Conservation (phyloP, 2,329 filamentous ascomycete species). For the Xylaria sp. region DNA sequence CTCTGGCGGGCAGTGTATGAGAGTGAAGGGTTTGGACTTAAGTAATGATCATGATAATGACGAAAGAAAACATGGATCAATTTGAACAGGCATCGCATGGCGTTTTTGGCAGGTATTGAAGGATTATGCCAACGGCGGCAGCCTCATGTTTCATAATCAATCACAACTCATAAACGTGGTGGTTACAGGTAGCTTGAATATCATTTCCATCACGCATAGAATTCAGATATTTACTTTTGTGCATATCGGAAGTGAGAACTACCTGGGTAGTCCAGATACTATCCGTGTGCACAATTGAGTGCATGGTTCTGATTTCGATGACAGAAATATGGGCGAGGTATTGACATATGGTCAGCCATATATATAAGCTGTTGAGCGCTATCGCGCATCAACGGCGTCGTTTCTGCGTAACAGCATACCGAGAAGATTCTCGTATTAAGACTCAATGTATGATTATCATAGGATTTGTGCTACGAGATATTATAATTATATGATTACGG, state of each 20-base stretch:
- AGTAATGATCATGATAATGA: conserved; percentile 42
- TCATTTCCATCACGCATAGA: conserved; percentile 13
- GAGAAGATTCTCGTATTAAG: too few relatives aligned
- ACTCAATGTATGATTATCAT: too few relatives aligned
- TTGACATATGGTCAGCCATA: too few relatives aligned
- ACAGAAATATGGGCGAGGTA: too few relatives aligned
- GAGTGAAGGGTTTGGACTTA: conserved; percentile 89
- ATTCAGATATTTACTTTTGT: background rate
- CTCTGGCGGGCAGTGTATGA: conserved; percentile 89
- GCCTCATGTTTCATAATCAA: conserved; percentile 1
- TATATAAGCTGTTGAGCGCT: too few relatives aligned
- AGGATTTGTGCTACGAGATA: too few relatives aligned
- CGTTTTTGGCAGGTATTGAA: conserved; percentile 33
- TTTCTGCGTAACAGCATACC: too few relatives aligned
- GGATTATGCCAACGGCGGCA: conserved; percentile 8
- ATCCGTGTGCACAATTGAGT: too few relatives aligned
- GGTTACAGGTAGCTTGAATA: conserved; percentile 23
- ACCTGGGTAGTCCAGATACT: background rate
- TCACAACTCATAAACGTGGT: conserved; percentile 2
- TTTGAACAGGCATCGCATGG: conserved; percentile 34
- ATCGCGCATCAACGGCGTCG: too few relatives aligned
- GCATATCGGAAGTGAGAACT: conserved; percentile 9
- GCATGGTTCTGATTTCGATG: too few relatives aligned
- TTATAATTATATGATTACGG: too few relatives aligned
- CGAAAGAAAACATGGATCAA: conserved; percentile 17